Base-by-base conservation (phyloP, 2,329 filamentous ascomycete genomes). In the Drechslerella coelobrocha region DNA sequence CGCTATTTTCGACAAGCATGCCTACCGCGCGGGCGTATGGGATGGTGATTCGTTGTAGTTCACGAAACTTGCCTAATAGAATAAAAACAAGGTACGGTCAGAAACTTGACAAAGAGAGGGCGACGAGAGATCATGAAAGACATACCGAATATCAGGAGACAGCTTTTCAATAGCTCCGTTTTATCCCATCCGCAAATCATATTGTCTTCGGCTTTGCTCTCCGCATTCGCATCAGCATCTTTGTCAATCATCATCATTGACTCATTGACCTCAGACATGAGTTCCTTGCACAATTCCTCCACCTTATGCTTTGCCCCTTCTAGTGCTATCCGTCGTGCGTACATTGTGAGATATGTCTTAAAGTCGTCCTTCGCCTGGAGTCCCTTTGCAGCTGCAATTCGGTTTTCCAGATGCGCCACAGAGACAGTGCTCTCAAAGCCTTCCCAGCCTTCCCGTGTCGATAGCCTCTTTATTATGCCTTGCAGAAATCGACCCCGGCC, bases 291-390 rank as follows among this genome's bases (percentile, higher is more conserved):
- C 8, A 99, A 82, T 81, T 99, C 95, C 78, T 97, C 93, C 1
- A 97, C 92, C 80, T 99, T 99, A 62, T 86, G 84, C 74, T 89
- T 87, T 55, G 93, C 81, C 0, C 92, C 92, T 78, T 99, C 95
- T 0, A 92, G 91, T 0, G 94, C 94, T 4, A 99, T 85, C 0
- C 94, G 88, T 81, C 97, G 97, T 2, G 92, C 93, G 77, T 99
- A 99, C 92, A 97, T 97, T 76, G 92, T 89, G n/a, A 99, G 82
- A 77, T 97, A 97, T 0, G 96, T 83, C 63, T 91, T 87, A 80
- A 97, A 99, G 78, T 99, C 94, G 66, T 97, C 92, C 75, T 87
- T 89, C 0, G 94, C 89, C 2, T 89, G 90, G 0, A 99, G 82
- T 68, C 91, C 89, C 77, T 95, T 81, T 0, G 94, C 91, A 2